Conservation (phyloP, 768 basidiomycete species). For the Cantharellus cinnabarinus region DNA sequence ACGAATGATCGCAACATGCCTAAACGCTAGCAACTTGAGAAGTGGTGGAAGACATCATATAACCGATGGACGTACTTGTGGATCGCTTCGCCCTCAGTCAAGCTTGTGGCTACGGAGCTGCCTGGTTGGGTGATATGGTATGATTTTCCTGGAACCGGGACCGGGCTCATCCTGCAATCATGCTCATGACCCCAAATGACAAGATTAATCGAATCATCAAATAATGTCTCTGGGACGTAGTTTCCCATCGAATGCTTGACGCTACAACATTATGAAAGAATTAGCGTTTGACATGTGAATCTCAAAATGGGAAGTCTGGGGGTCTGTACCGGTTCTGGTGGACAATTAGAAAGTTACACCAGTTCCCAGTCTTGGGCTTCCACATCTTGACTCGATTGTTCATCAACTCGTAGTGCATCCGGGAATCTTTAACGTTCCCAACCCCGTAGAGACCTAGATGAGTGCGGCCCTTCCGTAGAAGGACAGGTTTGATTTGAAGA, state of each 20-base stretch:
- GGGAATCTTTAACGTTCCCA: slow-evolving; percentile 88
- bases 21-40: slow-evolving; percentile 15
- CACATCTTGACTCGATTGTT: slow-evolving; percentile 92
- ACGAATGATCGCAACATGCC: slow-evolving; percentile 77
- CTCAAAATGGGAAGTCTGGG: slow-evolving; percentile 1
- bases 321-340: slow-evolving; percentile 80
- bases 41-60: not conserved
- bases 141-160: slow-evolving; percentile 73
- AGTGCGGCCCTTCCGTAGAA: slow-evolving; percentile 73
- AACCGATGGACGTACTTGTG: slow-evolving; percentile 43
- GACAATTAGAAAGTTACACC: slow-evolving; percentile 86
- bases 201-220: slow-evolving; percentile 83
- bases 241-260: slow-evolving; percentile 81
- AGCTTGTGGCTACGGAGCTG: slow-evolving; percentile 80
- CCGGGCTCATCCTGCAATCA: slow-evolving; percentile 82
- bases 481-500: slow-evolving; percentile 74
- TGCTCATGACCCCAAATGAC: slow-evolving; percentile 99
- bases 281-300: not conserved
- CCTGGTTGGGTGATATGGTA: slow-evolving; percentile 93
- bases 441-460: slow-evolving; percentile 85
- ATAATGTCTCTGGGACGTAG: slow-evolving; percentile 91
- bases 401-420: slow-evolving; percentile 90
- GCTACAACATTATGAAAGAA: slow-evolving; percentile 21
- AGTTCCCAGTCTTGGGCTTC: slow-evolving; percentile 80
- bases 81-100: slow-evolving; percentile 81